These are phyloP conservation scores for Hylodesmum podocarpum DNA, from an alignment of 306 rosid genomes.

Conservation along the genomic window DNA sequence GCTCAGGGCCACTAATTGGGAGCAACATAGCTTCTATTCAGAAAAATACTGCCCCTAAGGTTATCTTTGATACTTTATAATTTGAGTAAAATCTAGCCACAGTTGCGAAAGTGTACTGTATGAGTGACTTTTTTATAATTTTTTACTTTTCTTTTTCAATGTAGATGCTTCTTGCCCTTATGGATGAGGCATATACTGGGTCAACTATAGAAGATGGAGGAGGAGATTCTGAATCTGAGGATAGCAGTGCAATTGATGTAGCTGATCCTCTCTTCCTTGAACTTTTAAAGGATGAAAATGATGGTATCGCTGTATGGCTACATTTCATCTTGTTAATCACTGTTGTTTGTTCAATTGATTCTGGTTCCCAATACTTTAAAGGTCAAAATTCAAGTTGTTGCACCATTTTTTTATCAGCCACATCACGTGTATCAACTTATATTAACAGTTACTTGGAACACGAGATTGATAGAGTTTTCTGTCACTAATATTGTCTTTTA, in stretches of 20 bases:
- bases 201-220: constrained; percentile 92
- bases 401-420: constrained; percentile 8
- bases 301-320: constrained; percentile 83
- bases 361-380: background rate
- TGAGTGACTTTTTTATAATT: constrained; percentile 7
- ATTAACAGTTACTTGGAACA: background rate
- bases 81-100: background rate
- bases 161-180: constrained; percentile 96
- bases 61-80: constrained; percentile 32
- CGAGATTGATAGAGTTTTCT: constrained; percentile 2
- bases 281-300: constrained; percentile 96
- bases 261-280: constrained; percentile 88
- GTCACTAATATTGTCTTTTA: constrained; percentile 2
- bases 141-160: constrained; percentile 26
- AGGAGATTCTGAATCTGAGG: constrained; percentile 92
- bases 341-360: constrained; percentile 13
- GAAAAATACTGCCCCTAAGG: constrained; percentile 96
- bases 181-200: constrained; percentile 99
- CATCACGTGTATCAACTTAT: background rate
- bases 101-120: constrained; percentile 19
- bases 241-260: constrained; percentile 69
- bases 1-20: constrained; percentile 88
- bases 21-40: constrained; percentile 90
- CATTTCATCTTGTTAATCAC: constrained; percentile 22
- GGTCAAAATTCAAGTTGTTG: constrained; percentile 14